A percentile compares a stretch with the other conserved stretches of the same genome.
Conservation (phyloP, 2,329 filamentous ascomycete species). For the Penicillium sp. region DNA sequence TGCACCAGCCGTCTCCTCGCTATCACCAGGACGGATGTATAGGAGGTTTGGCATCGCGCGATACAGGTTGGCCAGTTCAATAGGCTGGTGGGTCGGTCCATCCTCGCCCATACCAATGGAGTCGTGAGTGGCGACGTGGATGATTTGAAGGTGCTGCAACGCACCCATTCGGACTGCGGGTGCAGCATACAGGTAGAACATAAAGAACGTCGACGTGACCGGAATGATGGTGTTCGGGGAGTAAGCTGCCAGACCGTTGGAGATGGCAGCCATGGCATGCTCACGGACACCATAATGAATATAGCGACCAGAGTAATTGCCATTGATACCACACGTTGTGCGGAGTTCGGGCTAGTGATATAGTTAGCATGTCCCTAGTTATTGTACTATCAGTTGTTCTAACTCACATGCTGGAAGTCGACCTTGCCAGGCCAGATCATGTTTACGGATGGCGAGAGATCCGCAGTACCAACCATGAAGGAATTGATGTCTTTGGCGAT, state of each 20-base stretch:
- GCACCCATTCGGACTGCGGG: conserved; percentile 61
- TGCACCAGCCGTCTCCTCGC: conserved; percentile 53
- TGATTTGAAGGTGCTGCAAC: conserved; percentile 53
- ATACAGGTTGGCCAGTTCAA: conserved; percentile 56
- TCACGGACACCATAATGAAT: conserved; percentile 61
- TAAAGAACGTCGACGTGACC: conserved; percentile 60
- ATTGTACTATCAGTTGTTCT: neutral
- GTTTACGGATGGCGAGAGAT: conserved; percentile 53
- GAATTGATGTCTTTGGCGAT: conserved; percentile 47
- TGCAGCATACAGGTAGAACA: conserved; percentile 60
- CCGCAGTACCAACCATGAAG: conserved; percentile 55
- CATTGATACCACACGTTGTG: conserved; percentile 41
- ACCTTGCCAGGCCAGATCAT: conserved; percentile 55
- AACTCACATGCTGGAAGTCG: conserved; percentile 50
- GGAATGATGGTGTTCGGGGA: conserved; percentile 55
- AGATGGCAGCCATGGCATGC: conserved; percentile 70
- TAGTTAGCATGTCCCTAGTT: conserved; percentile 4
- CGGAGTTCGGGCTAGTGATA: conserved; percentile 23
- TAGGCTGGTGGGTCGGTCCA: conserved; percentile 62
- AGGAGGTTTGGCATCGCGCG: conserved; percentile 62
- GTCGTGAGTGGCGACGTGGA: conserved; percentile 62
- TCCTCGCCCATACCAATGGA: conserved; percentile 59
- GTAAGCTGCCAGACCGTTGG: conserved; percentile 68
- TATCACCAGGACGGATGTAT: conserved; percentile 60
- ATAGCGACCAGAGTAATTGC: conserved; percentile 49